A percentile compares a stretch with the other conserved stretches of the same genome.
These are phyloP conservation scores for Sisymbrium altissimum DNA, from an alignment of 345 rosid species.

Conservation along the genomic window DNA sequence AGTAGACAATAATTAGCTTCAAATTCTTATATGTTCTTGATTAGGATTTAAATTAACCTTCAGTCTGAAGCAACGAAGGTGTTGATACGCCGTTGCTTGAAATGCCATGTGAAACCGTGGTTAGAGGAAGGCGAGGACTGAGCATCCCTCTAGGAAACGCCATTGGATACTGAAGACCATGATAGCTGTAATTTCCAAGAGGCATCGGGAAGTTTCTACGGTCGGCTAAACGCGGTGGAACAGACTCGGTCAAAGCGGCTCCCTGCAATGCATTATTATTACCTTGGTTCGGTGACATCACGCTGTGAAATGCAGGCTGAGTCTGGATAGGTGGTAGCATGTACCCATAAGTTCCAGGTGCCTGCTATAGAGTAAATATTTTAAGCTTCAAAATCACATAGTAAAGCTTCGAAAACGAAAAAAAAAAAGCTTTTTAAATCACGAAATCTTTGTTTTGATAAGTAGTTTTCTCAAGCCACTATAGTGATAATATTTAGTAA, in stretches of 20 bases:
- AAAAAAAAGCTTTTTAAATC: not conserved
- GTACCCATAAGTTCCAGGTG: constrained; percentile 85
- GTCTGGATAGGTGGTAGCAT: constrained; percentile 82
- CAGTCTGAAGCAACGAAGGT: constrained; percentile 61
- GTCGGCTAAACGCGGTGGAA: constrained; percentile 58
- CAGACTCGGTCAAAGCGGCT: constrained; percentile 19
- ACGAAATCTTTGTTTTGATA: not conserved
- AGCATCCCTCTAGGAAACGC: constrained; percentile 74
- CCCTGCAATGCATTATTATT: constrained; percentile 46
- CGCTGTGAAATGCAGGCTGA: constrained; percentile 61
- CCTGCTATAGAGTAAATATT: constrained; percentile 38
- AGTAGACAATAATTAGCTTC: not conserved
- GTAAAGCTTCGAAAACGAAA: too few species aligned
- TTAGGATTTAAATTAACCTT: constrained; percentile 41
- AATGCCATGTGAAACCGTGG: constrained; percentile 44
- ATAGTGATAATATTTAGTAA: not conserved
- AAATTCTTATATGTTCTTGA: not conserved
- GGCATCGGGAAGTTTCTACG: constrained; percentile 71
- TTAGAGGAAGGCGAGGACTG: constrained; percentile 54
- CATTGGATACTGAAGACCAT: constrained; percentile 73
- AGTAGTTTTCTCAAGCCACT: not conserved
- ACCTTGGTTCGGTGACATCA: constrained; percentile 72
- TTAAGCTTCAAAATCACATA: not conserved
- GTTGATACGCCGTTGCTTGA: constrained; percentile 49
- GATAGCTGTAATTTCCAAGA: constrained; percentile 63